Conservation (phyloP, 805 yeast genomes). For the Wickerhamomyces rabaulensis region DNA sequence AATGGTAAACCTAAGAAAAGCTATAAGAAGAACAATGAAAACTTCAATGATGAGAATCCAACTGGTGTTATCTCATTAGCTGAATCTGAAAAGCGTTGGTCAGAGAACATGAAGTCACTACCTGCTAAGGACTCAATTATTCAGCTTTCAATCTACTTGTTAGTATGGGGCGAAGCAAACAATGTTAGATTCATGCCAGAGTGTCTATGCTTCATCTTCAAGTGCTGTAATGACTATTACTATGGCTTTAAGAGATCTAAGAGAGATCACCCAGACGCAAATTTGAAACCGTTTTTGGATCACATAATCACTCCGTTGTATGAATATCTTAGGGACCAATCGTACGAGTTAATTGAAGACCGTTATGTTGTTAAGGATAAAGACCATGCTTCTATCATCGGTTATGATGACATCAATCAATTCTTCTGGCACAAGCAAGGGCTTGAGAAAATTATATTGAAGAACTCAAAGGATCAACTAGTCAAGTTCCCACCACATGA, state of each 20-base stretch:
- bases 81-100: slow-evolving; percentile 48
- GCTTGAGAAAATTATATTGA: slow-evolving; percentile 47
- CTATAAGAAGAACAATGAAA: slow-evolving; percentile 4
- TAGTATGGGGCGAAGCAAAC: slow-evolving; percentile 90
- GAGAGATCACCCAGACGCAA: slow-evolving; percentile 24
- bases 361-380: slow-evolving; percentile 42
- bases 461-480: slow-evolving; percentile 30
- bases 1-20: slow-evolving; percentile 21
- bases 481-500: slow-evolving; percentile 40
- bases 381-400: slow-evolving; percentile 68
- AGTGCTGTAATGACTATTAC: slow-evolving; percentile 69
- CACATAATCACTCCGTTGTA: slow-evolving; percentile 74
- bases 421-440: slow-evolving; percentile 80
- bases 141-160: slow-evolving; percentile 64
- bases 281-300: slow-evolving; percentile 46
- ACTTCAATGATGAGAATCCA: neutral
- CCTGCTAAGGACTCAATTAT: slow-evolving; percentile 49
- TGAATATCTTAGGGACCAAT: slow-evolving; percentile 49
- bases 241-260: slow-evolving; percentile 39
- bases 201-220: slow-evolving; percentile 77
- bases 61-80: slow-evolving; percentile 24
- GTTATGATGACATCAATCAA: slow-evolving; percentile 89
- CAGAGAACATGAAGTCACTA: slow-evolving; percentile 41
- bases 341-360: slow-evolving; percentile 40
- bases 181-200: slow-evolving; percentile 86